Percentiles rank a stretch among this genome's conserved stretches.
phyloP scores from a whole-genome alignment of 2,329 filamentous ascomycete species.

The Alternaria burnsii region DNA sequence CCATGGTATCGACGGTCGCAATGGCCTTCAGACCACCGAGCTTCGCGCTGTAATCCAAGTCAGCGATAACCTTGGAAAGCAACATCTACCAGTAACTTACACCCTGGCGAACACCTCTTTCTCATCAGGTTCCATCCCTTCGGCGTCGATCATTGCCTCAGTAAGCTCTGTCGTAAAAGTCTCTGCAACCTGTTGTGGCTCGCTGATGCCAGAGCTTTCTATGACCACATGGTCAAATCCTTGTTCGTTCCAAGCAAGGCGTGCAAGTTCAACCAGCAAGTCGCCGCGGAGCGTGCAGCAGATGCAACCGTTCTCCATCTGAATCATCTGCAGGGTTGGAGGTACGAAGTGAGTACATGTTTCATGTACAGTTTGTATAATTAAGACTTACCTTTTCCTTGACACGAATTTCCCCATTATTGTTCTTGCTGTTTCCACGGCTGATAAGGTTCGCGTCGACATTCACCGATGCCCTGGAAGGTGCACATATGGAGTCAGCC shows the following conservation, averaged over 20 bases:
- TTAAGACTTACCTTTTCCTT: conserved; percentile 61
- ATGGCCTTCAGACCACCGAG: conserved; percentile 71
- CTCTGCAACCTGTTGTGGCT: conserved; percentile 77
- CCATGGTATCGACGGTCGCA: conserved; percentile 73
- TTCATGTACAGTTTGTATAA: background rate
- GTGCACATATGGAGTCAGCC: background rate
- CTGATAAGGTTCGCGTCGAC: conserved; percentile 71
- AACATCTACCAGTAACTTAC: conserved; percentile 49
- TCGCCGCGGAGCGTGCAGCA: conserved; percentile 79
- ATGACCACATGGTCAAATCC: conserved; percentile 76
- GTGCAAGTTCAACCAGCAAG: conserved; percentile 73
- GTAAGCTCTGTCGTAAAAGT: conserved; percentile 68
- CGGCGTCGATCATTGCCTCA: conserved; percentile 56
- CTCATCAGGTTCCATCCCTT: conserved; percentile 54
- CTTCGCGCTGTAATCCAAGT: conserved; percentile 32
- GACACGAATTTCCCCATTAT: conserved; percentile 58
- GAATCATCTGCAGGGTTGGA: conserved; percentile 48
- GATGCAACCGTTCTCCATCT: conserved; percentile 72
- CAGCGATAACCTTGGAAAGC: background rate
- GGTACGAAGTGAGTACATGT: background rate
- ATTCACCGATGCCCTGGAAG: conserved; percentile 64
- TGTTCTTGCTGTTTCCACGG: conserved; percentile 38
- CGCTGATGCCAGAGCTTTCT: conserved; percentile 76
- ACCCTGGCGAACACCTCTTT: conserved; percentile 58
- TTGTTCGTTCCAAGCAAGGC: conserved; percentile 65